Percentiles rank a stretch among this genome's conserved stretches.
These are phyloP conservation scores for Zygoascus hellenicus DNA, from an alignment of 1,139 yeast genomes.

Conservation along the genomic window DNA sequence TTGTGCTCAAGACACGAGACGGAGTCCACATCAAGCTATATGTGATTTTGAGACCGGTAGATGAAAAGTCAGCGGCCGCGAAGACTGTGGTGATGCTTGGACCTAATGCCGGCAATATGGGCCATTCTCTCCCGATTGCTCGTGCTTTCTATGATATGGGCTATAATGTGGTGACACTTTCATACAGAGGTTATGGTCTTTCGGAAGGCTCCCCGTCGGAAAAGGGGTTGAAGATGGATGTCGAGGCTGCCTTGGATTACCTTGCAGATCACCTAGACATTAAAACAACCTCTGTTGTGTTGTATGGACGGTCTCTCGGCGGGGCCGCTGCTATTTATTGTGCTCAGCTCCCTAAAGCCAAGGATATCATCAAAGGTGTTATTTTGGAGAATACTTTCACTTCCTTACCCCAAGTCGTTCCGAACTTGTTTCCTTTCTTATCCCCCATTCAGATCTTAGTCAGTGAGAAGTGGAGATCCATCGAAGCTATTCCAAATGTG, in stretches of 20 bases:
- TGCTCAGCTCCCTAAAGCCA: slow-evolving; percentile 45
- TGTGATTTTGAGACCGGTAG: slow-evolving; percentile 28
- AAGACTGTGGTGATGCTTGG: slow-evolving; percentile 74
- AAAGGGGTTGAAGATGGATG: slow-evolving; percentile 74
- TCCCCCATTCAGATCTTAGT: slow-evolving; percentile 55
- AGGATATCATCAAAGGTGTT: slow-evolving; percentile 52
- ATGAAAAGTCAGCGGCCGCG: slow-evolving; percentile 37
- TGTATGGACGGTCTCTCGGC: slow-evolving; percentile 89
- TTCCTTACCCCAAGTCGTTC: slow-evolving; percentile 72
- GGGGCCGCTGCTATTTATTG: slow-evolving; percentile 91
- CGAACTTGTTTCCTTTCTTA: slow-evolving; percentile 70
- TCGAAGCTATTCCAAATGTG: slow-evolving; percentile 48
- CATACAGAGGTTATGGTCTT: slow-evolving; percentile 88
- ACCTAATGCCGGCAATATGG: slow-evolving; percentile 97
- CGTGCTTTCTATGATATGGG: slow-evolving; percentile 61
- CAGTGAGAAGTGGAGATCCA: slow-evolving; percentile 82
- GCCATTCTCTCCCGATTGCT: slow-evolving; percentile 83
- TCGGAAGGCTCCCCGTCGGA: slow-evolving; percentile 79
- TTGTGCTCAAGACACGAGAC: slow-evolving; percentile 61
- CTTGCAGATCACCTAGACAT: slow-evolving; percentile 49
- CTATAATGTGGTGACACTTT: slow-evolving; percentile 77
- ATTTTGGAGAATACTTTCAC: slow-evolving; percentile 84
- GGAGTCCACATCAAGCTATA: slow-evolving; percentile 51
- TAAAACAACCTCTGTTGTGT: slow-evolving; percentile 48
- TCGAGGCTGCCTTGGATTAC: slow-evolving; percentile 63